A percentile compares a stretch with the other conserved stretches of the same genome.
phyloP scores from a whole-genome alignment of 2,329 filamentous ascomycete species.

The Diaporthe sp. region DNA sequence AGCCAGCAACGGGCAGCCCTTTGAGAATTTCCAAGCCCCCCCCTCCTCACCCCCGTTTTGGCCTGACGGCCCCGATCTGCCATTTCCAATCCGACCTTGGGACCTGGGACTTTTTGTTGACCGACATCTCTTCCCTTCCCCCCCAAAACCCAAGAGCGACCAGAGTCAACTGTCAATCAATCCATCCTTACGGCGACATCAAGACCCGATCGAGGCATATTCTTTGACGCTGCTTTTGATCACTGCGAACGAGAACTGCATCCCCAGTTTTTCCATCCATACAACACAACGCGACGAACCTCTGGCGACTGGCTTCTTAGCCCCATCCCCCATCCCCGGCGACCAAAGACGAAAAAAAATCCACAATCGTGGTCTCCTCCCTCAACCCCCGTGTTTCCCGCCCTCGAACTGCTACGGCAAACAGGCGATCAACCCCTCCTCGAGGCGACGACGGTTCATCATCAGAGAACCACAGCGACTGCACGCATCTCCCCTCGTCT shows the following conservation, averaged over 20 bases:
- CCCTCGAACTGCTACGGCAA: slow-evolving; percentile 28
- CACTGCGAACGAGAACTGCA: slow-evolving; percentile 32
- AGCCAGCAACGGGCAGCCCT: slow-evolving; percentile 30
- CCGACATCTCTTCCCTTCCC: slow-evolving; percentile 27
- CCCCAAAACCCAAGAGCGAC: slow-evolving; percentile 29
- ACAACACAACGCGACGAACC: slow-evolving; percentile 36
- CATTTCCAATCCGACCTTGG: slow-evolving; percentile 34
- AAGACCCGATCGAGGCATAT: slow-evolving; percentile 39
- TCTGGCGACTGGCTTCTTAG: slow-evolving; percentile 33
- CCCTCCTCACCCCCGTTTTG: slow-evolving; percentile 21
- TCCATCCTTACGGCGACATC: slow-evolving; percentile 38
- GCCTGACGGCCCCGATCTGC: slow-evolving; percentile 35
- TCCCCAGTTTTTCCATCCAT: slow-evolving; percentile 31
- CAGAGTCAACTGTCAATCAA: slow-evolving; percentile 39
- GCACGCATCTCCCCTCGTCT: slow-evolving; percentile 25
- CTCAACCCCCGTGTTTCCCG: slow-evolving; percentile 35
- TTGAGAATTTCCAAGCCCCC: slow-evolving; percentile 30
- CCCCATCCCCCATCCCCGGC: slow-evolving; percentile 27
- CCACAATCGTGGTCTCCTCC: slow-evolving; percentile 31
- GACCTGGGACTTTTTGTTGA: slow-evolving; percentile 36
- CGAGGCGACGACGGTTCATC: slow-evolving; percentile 37
- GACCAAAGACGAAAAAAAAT: slow-evolving; percentile 37
- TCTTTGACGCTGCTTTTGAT: slow-evolving; percentile 27
- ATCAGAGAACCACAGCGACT: slow-evolving; percentile 17
- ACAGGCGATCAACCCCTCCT: slow-evolving; percentile 33